phyloP scores from a whole-genome alignment of 2,329 filamentous ascomycete genomes.

The Calonectria multiphialidica region DNA sequence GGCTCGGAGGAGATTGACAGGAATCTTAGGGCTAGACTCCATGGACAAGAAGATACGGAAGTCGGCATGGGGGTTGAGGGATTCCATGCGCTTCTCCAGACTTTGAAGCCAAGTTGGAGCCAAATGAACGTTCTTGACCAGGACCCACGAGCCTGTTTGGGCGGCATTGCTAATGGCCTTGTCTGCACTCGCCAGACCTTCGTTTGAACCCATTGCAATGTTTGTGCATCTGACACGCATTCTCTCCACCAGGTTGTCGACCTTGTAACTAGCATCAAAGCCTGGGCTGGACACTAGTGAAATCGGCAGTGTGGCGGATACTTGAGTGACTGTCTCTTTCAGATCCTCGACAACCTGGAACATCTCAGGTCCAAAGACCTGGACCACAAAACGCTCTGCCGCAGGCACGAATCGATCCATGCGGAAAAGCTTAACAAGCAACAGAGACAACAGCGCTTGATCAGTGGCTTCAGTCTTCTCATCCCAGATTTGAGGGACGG shows the following conservation, averaged over 20 bases:
- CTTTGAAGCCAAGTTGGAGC: slow-evolving; percentile 97
- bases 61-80: slow-evolving; percentile 91
- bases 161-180: slow-evolving; percentile 95
- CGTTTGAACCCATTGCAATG: slow-evolving; percentile 99
- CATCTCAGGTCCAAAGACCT: slow-evolving; percentile 86
- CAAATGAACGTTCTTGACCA: slow-evolving; percentile 99
- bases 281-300: slow-evolving; percentile 94
- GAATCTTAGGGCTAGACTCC: slow-evolving; percentile 97
- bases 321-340: slow-evolving; percentile 85
- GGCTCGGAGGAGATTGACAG: slow-evolving; percentile 92
- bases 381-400: slow-evolving; percentile 88
- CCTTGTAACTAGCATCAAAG: slow-evolving; percentile 99
- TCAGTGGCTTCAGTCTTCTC: slow-evolving; percentile 73
- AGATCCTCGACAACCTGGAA: slow-evolving; percentile 90
- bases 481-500: slow-evolving; percentile 82
- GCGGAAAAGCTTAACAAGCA: slow-evolving; percentile 94
- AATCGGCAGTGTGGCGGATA: slow-evolving; percentile 86
- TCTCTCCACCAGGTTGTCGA: slow-evolving; percentile 92
- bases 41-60: slow-evolving; percentile 98
- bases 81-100: slow-evolving; percentile 95
- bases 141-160: slow-evolving; percentile 92
- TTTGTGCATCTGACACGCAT: slow-evolving; percentile 88
- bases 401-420: slow-evolving; percentile 95
- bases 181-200: slow-evolving; percentile 91
- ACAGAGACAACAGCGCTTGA: slow-evolving; percentile 82